These are phyloP conservation scores for Kappamyces sp. DNA, from an alignment of 192 early-diverging fungal genomes.

Conservation along the genomic window DNA sequence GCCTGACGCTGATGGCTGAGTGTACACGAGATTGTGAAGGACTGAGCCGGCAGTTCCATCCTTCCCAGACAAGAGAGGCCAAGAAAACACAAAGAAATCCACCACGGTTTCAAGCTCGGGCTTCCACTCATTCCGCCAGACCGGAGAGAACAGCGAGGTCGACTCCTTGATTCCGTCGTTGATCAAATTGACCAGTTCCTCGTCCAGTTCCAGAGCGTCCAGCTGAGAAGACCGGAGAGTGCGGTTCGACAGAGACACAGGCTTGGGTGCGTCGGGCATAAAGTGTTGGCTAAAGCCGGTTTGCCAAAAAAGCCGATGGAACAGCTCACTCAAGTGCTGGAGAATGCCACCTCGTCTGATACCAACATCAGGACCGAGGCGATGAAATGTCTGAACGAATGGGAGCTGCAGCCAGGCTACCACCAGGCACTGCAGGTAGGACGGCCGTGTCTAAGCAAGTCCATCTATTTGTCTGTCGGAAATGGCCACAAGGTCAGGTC, in stretches of 20 bases:
- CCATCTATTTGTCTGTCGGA: neutral
- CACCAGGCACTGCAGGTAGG: constrained; percentile 63
- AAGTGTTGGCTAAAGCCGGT: neutral
- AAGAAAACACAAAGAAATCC: constrained; percentile 7
- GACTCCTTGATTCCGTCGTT: constrained; percentile 4
- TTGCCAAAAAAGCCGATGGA: constrained; percentile 1
- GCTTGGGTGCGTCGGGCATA: neutral
- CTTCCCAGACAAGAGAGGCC: neutral
- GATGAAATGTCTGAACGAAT: constrained; percentile 59
- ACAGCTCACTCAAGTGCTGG: constrained; percentile 21
- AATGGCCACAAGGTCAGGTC: constrained; percentile 58
- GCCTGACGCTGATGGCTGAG: neutral
- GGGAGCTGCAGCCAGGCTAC: constrained; percentile 69
- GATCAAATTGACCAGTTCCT: constrained; percentile 11
- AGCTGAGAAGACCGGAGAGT: neutral
- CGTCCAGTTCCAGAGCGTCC: constrained; percentile 15
- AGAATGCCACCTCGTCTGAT: constrained; percentile 63
- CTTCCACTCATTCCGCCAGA: neutral
- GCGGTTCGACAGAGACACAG: constrained; percentile 7
- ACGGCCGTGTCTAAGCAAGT: constrained; percentile 3
- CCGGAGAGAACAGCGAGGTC: neutral
- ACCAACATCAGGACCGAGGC: constrained; percentile 54
- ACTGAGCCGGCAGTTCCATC: constrained; percentile 2
- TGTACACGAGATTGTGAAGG: constrained; percentile 14
- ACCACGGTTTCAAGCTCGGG: constrained; percentile 9